Evolutionary conservation across 371 early-diverging fungal genomes (phyloP).

Genomic region (Nematocida sp.): DNA sequence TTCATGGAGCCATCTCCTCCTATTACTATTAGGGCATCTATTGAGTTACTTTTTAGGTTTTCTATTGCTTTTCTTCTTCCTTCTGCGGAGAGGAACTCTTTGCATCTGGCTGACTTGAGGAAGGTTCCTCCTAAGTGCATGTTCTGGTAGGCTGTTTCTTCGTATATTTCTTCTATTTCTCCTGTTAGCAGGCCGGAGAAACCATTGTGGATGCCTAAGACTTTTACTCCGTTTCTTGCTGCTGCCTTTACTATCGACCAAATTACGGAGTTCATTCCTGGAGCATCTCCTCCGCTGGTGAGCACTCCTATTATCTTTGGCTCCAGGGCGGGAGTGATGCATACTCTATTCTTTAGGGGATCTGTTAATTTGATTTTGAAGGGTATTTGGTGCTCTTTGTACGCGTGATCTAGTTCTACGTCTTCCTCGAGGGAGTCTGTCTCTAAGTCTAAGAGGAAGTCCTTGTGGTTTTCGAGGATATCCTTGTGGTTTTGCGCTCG

Average conservation of each 20-base stretch:
- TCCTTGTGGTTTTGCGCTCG: conserved; percentile 46
- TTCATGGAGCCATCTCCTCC: conserved; percentile 97
- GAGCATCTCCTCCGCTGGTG: conserved; percentile 94
- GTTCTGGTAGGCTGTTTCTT: conserved; percentile 80
- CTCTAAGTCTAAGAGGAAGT: conserved; percentile 35
- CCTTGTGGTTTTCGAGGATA: conserved; percentile 42
- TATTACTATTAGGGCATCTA: conserved; percentile 85
- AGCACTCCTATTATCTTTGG: conserved; percentile 73
- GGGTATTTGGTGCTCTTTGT: conserved; percentile 43
- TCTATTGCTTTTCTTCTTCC: conserved; percentile 79
- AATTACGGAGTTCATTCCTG: conserved; percentile 96
- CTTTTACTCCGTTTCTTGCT: conserved; percentile 56
- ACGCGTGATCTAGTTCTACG: conserved; percentile 38
- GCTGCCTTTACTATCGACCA: conserved; percentile 81
- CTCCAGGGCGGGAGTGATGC: conserved; percentile 36
- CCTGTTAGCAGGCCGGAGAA: conserved; percentile 91
- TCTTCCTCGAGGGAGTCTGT: conserved; percentile 44
- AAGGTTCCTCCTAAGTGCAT: conserved; percentile 83
- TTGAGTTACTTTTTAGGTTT: conserved; percentile 79
- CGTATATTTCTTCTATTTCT: conserved; percentile 77
- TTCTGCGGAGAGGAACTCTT: conserved; percentile 75
- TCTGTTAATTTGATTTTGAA: conserved; percentile 45
- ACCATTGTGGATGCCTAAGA: conserved; percentile 76
- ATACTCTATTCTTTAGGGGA: conserved; percentile 38
- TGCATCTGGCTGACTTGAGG: conserved; percentile 87